Base-by-base conservation (phyloP, 2,329 filamentous ascomycete genomes). In the Paraconiothyrium sp. region DNA sequence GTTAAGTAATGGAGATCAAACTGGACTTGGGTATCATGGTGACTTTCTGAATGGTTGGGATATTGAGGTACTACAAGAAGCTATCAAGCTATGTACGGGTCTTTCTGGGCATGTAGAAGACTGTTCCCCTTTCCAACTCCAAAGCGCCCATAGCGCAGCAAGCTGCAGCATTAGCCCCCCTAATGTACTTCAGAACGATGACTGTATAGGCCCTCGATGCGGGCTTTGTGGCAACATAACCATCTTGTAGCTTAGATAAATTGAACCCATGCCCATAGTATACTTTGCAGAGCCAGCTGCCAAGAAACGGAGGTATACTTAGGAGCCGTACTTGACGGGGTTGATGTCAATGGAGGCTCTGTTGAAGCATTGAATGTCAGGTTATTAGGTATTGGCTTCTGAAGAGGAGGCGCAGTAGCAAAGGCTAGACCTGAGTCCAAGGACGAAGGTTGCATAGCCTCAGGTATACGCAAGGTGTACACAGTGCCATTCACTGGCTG, bases 31-130 rank as follows among this genome's bases (percentile, higher is more conserved):
- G 57, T 86, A 86, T 67, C 91, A 93, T 79, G 90, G 83, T 54
- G 90, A 94, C 75, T 93, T 93, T 81, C 74, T 82, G 57, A 87
- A 89, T 64, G 91, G 87, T 39, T 94, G n/a, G n/a, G n/a, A n/a
- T n/a, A 91, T 91, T 86, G 79, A 83, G 48, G 83, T 85, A 59
- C 88, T 92, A 59, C 88, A 90, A 78, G 79, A 84, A 66, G 90
- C 91, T 67, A 88, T 92, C 67, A 82, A 90, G 73, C 85, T 83
- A 8, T 97, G 94, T 85, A 94, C 90, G 54, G 91, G 88, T 78
- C 73, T 72, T 0, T 89, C 87, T 9, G 94, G 94, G 27, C 47
- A 24, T 30, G 24, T 49, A 49, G 47, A 49, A 16, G 47, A 49
- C 47, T 49, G 47, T 34, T 34, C 72, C 82, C 47, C 88, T 96